Evolutionary conservation across 306 rosid species (phyloP).

Genomic region (Inga leiocalycina): DNA sequence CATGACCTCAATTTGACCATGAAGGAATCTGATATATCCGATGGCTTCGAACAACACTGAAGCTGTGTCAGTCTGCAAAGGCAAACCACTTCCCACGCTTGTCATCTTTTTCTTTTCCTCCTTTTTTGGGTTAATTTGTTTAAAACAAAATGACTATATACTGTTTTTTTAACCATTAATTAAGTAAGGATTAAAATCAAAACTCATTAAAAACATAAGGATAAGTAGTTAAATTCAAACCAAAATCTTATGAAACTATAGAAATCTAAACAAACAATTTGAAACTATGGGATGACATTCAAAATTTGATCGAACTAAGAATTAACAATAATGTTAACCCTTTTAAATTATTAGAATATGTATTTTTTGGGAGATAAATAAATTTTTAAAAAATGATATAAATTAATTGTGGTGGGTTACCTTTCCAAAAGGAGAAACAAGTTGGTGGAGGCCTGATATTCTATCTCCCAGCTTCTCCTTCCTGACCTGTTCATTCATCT

Average conservation of each 20-base stretch:
- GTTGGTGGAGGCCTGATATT: conserved; percentile 85
- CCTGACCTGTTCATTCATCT: conserved; percentile 57
- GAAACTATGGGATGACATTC: too few species aligned
- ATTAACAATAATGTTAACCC: too few species aligned
- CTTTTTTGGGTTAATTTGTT: neutral
- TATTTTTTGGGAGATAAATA: too few species aligned
- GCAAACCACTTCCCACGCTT: conserved; percentile 36
- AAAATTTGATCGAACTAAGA: too few species aligned
- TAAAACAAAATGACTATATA: too few species aligned
- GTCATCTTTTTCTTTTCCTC: conserved; percentile 35
- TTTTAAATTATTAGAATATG: too few species aligned
- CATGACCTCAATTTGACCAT: conserved; percentile 85
- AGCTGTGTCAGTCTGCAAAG: conserved; percentile 99
- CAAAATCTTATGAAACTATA: too few species aligned
- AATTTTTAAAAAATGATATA: neutral
- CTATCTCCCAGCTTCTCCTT: conserved; percentile 95
- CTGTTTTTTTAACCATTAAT: too few species aligned
- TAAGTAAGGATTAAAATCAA: too few species aligned
- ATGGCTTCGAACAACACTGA: conserved; percentile 86
- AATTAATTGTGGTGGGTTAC: conserved; percentile 37
- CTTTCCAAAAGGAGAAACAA: conserved; percentile 96
- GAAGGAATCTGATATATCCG: conserved; percentile 87
- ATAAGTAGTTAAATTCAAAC: too few species aligned
- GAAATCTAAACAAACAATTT: too few species aligned
- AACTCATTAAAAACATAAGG: too few species aligned